Conservation (phyloP, 768 basidiomycete species). For the Glaciozyma antarctica region DNA sequence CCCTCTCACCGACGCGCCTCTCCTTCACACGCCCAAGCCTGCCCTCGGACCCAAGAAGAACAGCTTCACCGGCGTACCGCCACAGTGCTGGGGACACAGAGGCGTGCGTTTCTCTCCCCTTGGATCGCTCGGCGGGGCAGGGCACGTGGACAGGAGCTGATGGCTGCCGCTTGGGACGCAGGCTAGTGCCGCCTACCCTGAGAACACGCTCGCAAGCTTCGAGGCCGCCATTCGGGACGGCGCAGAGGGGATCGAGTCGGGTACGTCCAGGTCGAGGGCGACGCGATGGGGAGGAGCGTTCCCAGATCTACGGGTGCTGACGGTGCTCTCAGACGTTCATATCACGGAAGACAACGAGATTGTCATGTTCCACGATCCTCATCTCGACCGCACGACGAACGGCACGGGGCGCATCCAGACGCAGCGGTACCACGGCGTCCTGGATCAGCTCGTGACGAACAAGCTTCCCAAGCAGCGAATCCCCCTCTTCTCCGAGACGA, state of each 20-base stretch:
- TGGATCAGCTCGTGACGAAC: slow-evolving; percentile 65
- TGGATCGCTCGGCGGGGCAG: too few relatives aligned
- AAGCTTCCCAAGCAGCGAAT: slow-evolving; percentile 46
- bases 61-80: too few relatives aligned
- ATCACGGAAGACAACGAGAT: slow-evolving; percentile 78
- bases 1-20: too few relatives aligned
- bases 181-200: slow-evolving; percentile 45
- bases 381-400: slow-evolving; percentile 71
- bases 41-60: too few relatives aligned
- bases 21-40: too few relatives aligned
- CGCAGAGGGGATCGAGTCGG: slow-evolving; percentile 93
- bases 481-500: slow-evolving; percentile 77
- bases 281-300: not conserved
- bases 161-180: not conserved
- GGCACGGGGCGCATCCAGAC: slow-evolving; percentile 58
- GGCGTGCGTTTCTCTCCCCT: too few relatives aligned
- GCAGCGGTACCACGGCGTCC: slow-evolving; percentile 65
- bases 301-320: not conserved
- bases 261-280: slow-evolving; percentile 40
- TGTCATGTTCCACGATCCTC: slow-evolving; percentile 53
- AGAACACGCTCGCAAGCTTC: slow-evolving; percentile 93
- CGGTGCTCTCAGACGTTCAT: slow-evolving; percentile 67
- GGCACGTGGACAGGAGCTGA: too few relatives aligned
- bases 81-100: too few relatives aligned
- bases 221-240: slow-evolving; percentile 90